These are phyloP conservation scores for Phytophthora vignae DNA, from an alignment of 352 stramenopile species.

Conservation along the genomic window DNA sequence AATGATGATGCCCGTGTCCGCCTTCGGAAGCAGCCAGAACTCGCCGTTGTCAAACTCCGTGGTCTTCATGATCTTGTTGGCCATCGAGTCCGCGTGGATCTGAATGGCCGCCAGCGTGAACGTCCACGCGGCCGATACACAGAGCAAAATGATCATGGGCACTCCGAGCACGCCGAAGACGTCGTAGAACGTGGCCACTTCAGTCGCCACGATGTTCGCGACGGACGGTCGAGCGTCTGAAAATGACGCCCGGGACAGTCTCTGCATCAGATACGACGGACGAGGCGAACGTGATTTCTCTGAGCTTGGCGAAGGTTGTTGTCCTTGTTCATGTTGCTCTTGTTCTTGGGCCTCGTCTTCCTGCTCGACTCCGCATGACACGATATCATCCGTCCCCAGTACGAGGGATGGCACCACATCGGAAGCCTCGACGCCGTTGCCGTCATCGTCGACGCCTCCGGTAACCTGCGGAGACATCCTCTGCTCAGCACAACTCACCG, in stretches of 20 bases:
- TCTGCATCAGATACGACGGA: not conserved
- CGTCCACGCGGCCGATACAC: constrained; percentile 33
- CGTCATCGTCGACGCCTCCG: not conserved
- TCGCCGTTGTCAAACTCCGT: constrained; percentile 40
- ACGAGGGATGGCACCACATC: constrained; percentile 5
- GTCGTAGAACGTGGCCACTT: constrained; percentile 22
- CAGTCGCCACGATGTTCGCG: not conserved
- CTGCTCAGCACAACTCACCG: not conserved
- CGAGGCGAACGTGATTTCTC: not conserved
- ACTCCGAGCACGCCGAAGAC: constrained; percentile 41
- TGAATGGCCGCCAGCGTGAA: constrained; percentile 41
- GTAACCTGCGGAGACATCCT: not conserved
- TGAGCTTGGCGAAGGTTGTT: not conserved
- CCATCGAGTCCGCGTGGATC: constrained; percentile 24
- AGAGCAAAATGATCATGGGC: constrained; percentile 40
- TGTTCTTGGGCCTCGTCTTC: not conserved
- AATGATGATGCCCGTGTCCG: constrained; percentile 17
- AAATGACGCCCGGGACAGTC: not conserved
- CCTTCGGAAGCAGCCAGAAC: constrained; percentile 43
- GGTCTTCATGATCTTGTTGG: constrained; percentile 41
- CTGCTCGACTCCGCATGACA: not conserved
- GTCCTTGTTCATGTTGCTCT: not conserved
- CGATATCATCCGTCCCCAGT: constrained; percentile 17
- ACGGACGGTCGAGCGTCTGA: not conserved
- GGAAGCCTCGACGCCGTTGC: not conserved